A percentile compares a stretch with the other conserved stretches of the same genome.
Evolutionary conservation across 2,329 filamentous ascomycete species (phyloP).

Genomic region (Pyrenochaeta sp.): DNA sequence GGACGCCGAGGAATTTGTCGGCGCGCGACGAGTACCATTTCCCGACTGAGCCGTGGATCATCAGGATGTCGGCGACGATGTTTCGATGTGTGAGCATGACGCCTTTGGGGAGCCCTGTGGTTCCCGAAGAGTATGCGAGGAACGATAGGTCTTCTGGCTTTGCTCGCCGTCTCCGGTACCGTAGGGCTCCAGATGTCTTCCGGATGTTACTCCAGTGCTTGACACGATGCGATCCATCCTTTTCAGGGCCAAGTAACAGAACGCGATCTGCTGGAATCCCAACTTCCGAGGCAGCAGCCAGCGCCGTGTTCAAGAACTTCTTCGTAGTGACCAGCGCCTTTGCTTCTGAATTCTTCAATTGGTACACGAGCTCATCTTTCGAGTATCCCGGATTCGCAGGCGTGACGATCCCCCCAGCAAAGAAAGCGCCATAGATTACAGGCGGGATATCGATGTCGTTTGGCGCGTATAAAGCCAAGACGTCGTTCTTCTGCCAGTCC

Average conservation of each 20-base stretch:
- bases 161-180: constrained; percentile 65
- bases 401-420: constrained; percentile 80
- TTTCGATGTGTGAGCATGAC: constrained; percentile 56
- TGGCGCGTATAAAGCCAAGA: constrained; percentile 80
- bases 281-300: constrained; percentile 71
- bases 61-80: constrained; percentile 72
- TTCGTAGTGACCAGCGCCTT: constrained; percentile 78
- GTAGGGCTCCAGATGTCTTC: constrained; percentile 65
- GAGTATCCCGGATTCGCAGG: constrained; percentile 90
- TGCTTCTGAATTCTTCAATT: constrained; percentile 78
- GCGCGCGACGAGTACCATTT: constrained; percentile 69
- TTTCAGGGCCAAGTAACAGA: constrained; percentile 74
- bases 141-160: constrained; percentile 79
- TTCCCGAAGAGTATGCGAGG: constrained; percentile 64
- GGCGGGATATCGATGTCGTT: constrained; percentile 84
- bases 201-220: constrained; percentile 77
- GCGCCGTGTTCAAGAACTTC: constrained; percentile 67
- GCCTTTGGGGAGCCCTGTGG: constrained; percentile 55
- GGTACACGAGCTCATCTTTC: constrained; percentile 79
- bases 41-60: constrained; percentile 84
- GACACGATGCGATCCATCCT: constrained; percentile 63
- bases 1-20: constrained; percentile 77
- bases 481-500: constrained; percentile 82
- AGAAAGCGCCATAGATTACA: constrained; percentile 77
- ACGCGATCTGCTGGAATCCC: constrained; percentile 75